phyloP scores from a whole-genome alignment of 2,329 filamentous ascomycete genomes.

The Orbilia blumenaviensis region DNA sequence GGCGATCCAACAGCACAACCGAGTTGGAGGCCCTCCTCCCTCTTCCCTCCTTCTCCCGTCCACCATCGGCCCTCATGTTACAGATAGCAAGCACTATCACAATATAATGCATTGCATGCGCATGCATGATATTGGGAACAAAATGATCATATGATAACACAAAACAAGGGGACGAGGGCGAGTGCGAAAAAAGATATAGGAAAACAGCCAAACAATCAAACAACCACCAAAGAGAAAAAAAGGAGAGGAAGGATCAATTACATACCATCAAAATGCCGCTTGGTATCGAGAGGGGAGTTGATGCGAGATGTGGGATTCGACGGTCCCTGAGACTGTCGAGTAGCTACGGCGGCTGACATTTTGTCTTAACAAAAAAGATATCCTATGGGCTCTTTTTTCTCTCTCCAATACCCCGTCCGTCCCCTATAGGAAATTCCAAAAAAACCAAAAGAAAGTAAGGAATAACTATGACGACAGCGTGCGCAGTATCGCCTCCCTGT shows the following conservation, averaged over 20 bases:
- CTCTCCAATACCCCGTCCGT: conserved; percentile 50
- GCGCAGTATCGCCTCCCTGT: conserved; percentile 12
- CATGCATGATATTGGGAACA: conserved; percentile 40
- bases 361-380: conserved; percentile 54
- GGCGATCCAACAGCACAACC: neutral
- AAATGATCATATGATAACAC: neutral
- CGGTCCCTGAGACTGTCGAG: conserved; percentile 55
- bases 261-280: conserved; percentile 57
- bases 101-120: conserved; percentile 40
- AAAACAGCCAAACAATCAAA: neutral
- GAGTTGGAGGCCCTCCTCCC: neutral
- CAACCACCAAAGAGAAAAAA: neutral
- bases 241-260: conserved; percentile 25
- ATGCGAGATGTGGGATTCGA: conserved; percentile 57
- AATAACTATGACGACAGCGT: conserved; percentile 49
- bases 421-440: conserved; percentile 51
- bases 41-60: neutral
- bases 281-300: conserved; percentile 58
- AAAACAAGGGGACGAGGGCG: neutral
- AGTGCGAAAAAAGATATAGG: neutral
- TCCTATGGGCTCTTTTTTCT: conserved; percentile 27
- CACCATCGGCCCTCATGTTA: neutral
- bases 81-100: conserved; percentile 21
- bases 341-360: conserved; percentile 59
- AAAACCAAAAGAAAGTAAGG: neutral